phyloP scores from a whole-genome alignment of 176 grass and related monocot species.

The Miscanthus lutarioriparius region DNA sequence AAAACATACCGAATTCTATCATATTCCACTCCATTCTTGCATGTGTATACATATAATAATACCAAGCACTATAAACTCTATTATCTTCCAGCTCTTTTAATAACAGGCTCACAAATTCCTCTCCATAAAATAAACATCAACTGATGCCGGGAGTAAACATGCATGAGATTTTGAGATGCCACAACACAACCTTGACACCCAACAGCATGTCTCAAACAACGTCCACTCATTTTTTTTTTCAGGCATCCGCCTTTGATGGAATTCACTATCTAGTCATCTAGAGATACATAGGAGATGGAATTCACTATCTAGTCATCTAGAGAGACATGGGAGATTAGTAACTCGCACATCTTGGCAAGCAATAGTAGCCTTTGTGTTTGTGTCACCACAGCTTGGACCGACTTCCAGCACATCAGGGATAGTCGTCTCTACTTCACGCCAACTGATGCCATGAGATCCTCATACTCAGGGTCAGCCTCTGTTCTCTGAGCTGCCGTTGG shows the following conservation, averaged over 20 bases:
- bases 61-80: neutral
- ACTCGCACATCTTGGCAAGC: neutral
- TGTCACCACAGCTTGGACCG: neutral
- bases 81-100: neutral
- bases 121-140: neutral
- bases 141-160: neutral
- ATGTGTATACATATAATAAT: neutral
- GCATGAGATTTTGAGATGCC: neutral
- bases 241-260: neutral
- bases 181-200: neutral
- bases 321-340: neutral
- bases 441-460: conserved; percentile 78
- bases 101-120: neutral
- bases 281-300: neutral
- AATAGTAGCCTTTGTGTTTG: neutral
- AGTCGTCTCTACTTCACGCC: conserved; percentile 47
- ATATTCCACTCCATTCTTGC: neutral
- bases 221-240: neutral
- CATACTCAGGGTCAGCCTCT: conserved; percentile 61
- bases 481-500: conserved; percentile 41
- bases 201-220: neutral
- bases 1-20: neutral
- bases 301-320: neutral
- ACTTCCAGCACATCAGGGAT: neutral
- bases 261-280: neutral